Percentiles rank a stretch among this genome's conserved stretches.
phyloP scores from a whole-genome alignment of 192 early-diverging fungal genomes.

The Mortierella alpina region DNA sequence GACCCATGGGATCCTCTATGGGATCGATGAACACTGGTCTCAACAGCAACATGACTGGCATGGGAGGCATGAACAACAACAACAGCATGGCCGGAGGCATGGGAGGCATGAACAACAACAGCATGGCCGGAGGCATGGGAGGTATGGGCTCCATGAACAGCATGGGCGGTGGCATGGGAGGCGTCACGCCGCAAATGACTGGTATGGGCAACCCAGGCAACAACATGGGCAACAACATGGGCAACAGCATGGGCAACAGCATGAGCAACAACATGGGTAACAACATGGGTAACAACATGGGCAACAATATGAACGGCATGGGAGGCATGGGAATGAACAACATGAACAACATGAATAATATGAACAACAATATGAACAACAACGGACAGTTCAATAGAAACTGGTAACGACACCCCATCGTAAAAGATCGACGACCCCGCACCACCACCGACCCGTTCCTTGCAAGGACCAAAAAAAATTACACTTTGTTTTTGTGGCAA shows the following conservation, averaged over 20 bases:
- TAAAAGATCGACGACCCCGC: background rate
- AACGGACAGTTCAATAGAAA: constrained; percentile 53
- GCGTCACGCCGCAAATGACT: constrained; percentile 19
- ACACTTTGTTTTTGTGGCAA: background rate
- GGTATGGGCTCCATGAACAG: constrained; percentile 25
- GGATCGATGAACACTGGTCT: background rate
- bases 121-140: constrained; percentile 20
- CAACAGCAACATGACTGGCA: constrained; percentile 21
- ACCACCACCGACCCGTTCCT: background rate
- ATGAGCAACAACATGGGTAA: constrained; percentile 15
- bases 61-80: constrained; percentile 8
- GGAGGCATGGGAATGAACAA: constrained; percentile 25
- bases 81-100: too few relatives aligned
- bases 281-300: constrained; percentile 17
- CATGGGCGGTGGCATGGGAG: constrained; percentile 18
- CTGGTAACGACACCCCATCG: constrained; percentile 23
- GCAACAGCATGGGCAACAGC: constrained; percentile 29
- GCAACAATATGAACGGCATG: constrained; percentile 23
- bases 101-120: too few relatives aligned
- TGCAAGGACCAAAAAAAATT: background rate
- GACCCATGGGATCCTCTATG: constrained; percentile 3
- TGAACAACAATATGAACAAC: constrained; percentile 35
- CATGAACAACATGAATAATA: constrained; percentile 36
- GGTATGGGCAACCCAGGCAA: constrained; percentile 13
- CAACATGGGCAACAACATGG: constrained; percentile 32